phyloP scores from a whole-genome alignment of 441 rosid genomes.

The Erodium texanum region DNA sequence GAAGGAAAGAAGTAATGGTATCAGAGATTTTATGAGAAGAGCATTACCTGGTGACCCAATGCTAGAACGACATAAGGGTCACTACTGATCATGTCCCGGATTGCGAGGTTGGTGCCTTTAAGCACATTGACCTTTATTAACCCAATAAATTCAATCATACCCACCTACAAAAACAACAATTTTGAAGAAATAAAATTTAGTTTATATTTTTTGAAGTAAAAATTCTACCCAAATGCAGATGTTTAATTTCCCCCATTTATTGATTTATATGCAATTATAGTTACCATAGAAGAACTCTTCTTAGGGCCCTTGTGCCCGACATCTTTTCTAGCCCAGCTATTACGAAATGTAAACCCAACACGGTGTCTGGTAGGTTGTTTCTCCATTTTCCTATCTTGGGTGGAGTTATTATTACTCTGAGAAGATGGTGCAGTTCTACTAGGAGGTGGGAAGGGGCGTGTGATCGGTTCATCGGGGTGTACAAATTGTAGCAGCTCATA shows the following conservation, averaged over 20 bases:
- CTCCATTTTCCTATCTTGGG: constrained; percentile 37
- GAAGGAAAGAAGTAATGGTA: too few relatives aligned
- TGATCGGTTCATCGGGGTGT: constrained; percentile 26
- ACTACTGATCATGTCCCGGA: constrained; percentile 80
- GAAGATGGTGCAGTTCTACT: constrained; percentile 30
- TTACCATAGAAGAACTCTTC: constrained; percentile 68
- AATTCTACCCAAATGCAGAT: too few relatives aligned
- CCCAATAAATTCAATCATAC: constrained; percentile 95
- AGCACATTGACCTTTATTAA: constrained; percentile 88
- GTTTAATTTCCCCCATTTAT: too few relatives aligned
- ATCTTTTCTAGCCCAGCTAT: constrained; percentile 86
- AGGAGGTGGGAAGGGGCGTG: constrained; percentile 33
- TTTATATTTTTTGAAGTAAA: too few relatives aligned
- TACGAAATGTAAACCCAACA: constrained; percentile 64
- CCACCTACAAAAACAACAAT: constrained; percentile 50
- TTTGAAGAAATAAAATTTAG: constrained; percentile 16
- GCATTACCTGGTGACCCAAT: constrained; percentile 83
- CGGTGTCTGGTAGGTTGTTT: constrained; percentile 48
- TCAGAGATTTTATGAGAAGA: too few relatives aligned
- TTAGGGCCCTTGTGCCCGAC: constrained; percentile 47
- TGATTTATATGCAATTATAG: too few relatives aligned
- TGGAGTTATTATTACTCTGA: constrained; percentile 21
- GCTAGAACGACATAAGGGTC: constrained; percentile 88
- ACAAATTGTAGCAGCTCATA: constrained; percentile 68
- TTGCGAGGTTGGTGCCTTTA: constrained; percentile 82